Evolutionary conservation across 148 eudicot species (phyloP), one percentile per base, ranked within the genome.

Genomic region (Cornus controversa): DNA sequence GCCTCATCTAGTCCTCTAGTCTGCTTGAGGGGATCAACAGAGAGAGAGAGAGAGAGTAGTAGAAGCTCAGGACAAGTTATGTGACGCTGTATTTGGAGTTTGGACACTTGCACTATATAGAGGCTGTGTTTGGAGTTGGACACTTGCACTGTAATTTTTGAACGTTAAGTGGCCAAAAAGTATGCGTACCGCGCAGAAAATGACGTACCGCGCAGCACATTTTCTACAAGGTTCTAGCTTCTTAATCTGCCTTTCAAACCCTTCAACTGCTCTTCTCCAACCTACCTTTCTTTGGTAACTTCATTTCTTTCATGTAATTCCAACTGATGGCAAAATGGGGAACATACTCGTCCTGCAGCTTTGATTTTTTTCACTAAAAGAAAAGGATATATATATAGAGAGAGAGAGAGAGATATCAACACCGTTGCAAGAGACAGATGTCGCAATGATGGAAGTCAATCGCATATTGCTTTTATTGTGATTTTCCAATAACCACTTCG

Each of bases 241-340:
- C 5, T 62, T 13, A 22, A 68, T 37, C 79, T 75, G 54, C 79
- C 83, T 29, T 80, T 75, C 78, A 75, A 62, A 75, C 54, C 57
- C 18, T 47, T 3, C 54, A 72, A 29, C 70, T 50, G 40, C 53
- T 45, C 10, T 72, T 78, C 80, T 69, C 31, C 36, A 10, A 78
- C 76, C 76, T 37, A 47, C 70, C 75, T 47, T n/a, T 31, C 70
- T 31, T 64, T 28, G 2, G 0, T 40, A 40, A 40, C 45, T 40
- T 40, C 10, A 36, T 40, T 40, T 40, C 8, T 25, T 45, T 6
- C 53, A 16, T 68, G 6, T 53, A 15, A 45, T 6, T 1, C 16
- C 1, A 10, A 37, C 0, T 24, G 31, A 47, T 5, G 6, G 1
- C 53, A 8, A 47, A 4, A 8, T 47, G 53, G 53, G 63, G n/a